Evolutionary conservation across 176 grass and related monocot genomes (phyloP).

Genomic region (Themeda triandra): DNA sequence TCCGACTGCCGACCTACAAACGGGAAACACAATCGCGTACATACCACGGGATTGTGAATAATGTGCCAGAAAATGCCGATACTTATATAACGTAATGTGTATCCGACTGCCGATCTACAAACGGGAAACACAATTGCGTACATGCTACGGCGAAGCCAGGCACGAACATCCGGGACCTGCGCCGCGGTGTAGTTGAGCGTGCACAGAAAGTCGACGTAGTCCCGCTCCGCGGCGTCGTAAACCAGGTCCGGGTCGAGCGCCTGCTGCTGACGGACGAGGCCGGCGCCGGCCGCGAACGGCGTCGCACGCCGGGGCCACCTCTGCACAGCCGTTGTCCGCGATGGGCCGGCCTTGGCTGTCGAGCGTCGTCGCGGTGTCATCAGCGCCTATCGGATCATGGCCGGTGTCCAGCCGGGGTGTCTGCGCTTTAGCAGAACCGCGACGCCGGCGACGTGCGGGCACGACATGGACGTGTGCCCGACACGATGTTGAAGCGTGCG

Average conservation of each 20-base stretch:
- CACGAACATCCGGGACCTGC: slow-evolving; percentile 30
- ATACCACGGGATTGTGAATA: no score
- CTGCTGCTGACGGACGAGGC: slow-evolving; percentile 28
- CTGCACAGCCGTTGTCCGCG: background rate
- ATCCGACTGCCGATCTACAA: no score
- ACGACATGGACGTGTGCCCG: slow-evolving; percentile 99
- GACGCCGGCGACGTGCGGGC: slow-evolving; percentile 94
- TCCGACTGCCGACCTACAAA: no score
- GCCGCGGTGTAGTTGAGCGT: slow-evolving; percentile 44
- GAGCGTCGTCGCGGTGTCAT: slow-evolving; percentile 34
- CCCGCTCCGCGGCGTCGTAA: slow-evolving; percentile 37
- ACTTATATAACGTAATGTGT: no score
- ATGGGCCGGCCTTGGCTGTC: slow-evolving; percentile 20
- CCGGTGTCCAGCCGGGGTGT: slow-evolving; percentile 25
- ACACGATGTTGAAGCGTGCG: slow-evolving; percentile 80
- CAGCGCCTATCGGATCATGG: slow-evolving; percentile 48
- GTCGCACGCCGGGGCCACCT: background rate
- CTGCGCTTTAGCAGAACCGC: slow-evolving; percentile 28
- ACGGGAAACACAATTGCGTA: no score
- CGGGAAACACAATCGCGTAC: no score
- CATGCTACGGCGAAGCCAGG: background rate
- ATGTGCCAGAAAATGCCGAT: no score
- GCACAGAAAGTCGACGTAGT: slow-evolving; percentile 47
- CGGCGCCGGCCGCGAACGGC: slow-evolving; percentile 20
- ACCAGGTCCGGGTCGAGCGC: slow-evolving; percentile 49